A percentile compares a stretch with the other conserved stretches of the same genome.
Evolutionary conservation across 768 basidiomycete genomes (phyloP).

Genomic region (Termitomyces sp.): DNA sequence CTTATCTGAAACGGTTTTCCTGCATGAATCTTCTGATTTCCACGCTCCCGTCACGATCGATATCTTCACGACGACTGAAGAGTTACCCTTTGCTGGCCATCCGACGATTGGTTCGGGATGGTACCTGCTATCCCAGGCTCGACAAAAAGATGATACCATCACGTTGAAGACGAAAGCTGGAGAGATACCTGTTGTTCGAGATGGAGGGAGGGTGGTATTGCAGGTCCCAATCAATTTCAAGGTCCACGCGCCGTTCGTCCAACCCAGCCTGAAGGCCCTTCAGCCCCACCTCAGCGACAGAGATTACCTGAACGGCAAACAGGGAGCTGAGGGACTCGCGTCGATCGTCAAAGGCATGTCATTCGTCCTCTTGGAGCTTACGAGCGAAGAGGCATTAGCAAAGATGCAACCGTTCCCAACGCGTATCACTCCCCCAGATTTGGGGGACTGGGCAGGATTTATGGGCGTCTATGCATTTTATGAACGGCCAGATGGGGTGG

Average conservation of each 20-base stretch:
- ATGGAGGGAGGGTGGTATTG: constrained; percentile 26
- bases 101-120: constrained; percentile 42
- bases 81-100: constrained; percentile 44
- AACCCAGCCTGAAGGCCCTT: constrained; percentile 22
- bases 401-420: constrained; percentile 25
- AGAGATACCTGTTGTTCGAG: constrained; percentile 31
- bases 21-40: constrained; percentile 27
- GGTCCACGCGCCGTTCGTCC: constrained; percentile 26
- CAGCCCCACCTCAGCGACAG: constrained; percentile 24
- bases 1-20: constrained; percentile 45
- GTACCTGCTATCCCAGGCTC: constrained; percentile 30
- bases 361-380: constrained; percentile 34
- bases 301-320: constrained; percentile 34
- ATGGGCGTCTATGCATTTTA: constrained; percentile 35
- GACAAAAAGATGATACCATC: constrained; percentile 16
- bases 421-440: constrained; percentile 20
- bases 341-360: constrained; percentile 49
- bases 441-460: constrained; percentile 39
- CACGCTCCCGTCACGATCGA: constrained; percentile 28
- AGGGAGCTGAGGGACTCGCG: constrained; percentile 31
- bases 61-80: constrained; percentile 36
- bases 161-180: constrained; percentile 40
- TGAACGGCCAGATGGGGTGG: constrained; percentile 26
- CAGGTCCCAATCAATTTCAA: constrained; percentile 41
- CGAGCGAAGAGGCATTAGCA: constrained; percentile 34